Conservation (phyloP, 768 basidiomycete species). For the Termitomyces sp. region DNA sequence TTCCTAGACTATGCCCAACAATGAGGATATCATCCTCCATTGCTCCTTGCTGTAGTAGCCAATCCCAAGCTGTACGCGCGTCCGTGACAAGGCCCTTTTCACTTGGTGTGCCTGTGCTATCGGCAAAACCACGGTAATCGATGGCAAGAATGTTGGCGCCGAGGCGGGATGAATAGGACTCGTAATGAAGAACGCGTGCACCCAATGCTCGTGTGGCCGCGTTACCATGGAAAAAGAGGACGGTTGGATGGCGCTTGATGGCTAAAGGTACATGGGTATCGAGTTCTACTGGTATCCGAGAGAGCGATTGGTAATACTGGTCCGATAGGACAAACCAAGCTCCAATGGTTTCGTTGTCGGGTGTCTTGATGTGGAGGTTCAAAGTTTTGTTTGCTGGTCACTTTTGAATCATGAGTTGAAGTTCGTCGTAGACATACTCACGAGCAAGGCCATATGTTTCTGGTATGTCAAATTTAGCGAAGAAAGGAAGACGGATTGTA, state of each 20-base stretch:
- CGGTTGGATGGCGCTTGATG: constrained; percentile 57
- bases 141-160: constrained; percentile 76
- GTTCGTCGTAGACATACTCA: constrained; percentile 23
- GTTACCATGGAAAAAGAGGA: constrained; percentile 95
- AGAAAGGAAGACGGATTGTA: constrained; percentile 57
- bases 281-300: constrained; percentile 32
- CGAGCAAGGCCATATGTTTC: constrained; percentile 82
- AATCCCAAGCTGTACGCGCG: constrained; percentile 78
- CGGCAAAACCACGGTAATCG: constrained; percentile 92
- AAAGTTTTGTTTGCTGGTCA: constrained; percentile 71
- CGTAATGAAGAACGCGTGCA: constrained; percentile 67
- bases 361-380: constrained; percentile 66
- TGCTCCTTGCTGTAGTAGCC: constrained; percentile 61
- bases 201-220: constrained; percentile 71
- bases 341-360: constrained; percentile 78
- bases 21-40: constrained; percentile 59
- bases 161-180: constrained; percentile 60
- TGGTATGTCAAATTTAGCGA: constrained; percentile 61
- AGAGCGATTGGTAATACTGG: constrained; percentile 49
- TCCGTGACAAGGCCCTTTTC: constrained; percentile 72
- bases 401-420: background rate
- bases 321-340: constrained; percentile 85
- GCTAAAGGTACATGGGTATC: constrained; percentile 49
- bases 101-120: constrained; percentile 76
- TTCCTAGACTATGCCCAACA: constrained; percentile 87